Base-by-base conservation (phyloP, 2,329 filamentous ascomycete species). In the Fusarium setosum region DNA sequence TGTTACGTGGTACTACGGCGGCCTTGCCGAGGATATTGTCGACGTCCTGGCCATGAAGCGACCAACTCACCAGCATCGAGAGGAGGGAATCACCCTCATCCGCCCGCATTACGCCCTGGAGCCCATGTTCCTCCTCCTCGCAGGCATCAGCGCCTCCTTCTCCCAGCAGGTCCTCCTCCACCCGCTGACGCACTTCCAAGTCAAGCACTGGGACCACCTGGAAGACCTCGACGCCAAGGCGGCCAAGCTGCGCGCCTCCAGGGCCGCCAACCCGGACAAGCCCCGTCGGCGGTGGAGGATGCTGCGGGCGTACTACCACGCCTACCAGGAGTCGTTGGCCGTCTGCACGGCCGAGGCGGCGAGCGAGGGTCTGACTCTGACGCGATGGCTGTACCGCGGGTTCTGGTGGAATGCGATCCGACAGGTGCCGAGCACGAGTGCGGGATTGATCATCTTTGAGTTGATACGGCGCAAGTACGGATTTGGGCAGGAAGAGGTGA, bases 391-490 rank as follows among this genome's bases (percentile, higher is more conserved):
- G 6, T 94, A 91, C 72, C 82, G 86, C 6, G 90, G 88, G 12
- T 93, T 94, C 74, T 88, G 90, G 83, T 87, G 86, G 85, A 89
- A 85, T 53, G 91, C 91, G 1, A 84, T 93, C 51, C 82, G 90
- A 6, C 91, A 93, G 76, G 90, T 92, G 3, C 92, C 92, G 1
- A 92, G 90, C 73, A 94, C 92, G 3, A 91, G 89, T 60, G 91
- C 91, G 0, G 92, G 91, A 0, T 74, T 94, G 59, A 92, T 94
- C 67, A 92, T 93, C 18, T 94, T 94, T 74, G 92, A 94, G 77
- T 74, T 94, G 41, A 88, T 93, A 34, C 81, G 92, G 56, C 82
- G 91, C 32, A 92, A 92, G 77, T 94, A 93, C 68, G 89, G 89
- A 2, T 81, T 86, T 58, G 83, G 85, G 3, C 82, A 82, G 17